These are phyloP conservation scores for Leccinum fallax DNA, from an alignment of 1,284 basidiomycete genomes.

Conservation along the genomic window DNA sequence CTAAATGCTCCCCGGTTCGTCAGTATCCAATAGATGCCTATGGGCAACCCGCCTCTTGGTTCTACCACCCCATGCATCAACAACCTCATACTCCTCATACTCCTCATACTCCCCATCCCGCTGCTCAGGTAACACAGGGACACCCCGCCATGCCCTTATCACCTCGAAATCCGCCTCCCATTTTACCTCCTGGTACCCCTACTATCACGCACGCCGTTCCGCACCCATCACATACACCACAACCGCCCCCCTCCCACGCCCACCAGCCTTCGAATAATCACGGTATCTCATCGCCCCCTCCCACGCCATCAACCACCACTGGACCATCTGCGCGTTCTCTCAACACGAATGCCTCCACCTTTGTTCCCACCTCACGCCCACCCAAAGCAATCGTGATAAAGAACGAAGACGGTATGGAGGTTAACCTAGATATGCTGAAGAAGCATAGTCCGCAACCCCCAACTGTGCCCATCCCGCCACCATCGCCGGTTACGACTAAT, in stretches of 20 bases:
- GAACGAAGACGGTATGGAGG: slow-evolving; percentile 56
- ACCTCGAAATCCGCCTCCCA: slow-evolving; percentile 59
- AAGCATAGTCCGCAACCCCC: slow-evolving; percentile 47
- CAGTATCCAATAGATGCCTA: slow-evolving; percentile 30
- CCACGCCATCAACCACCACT: slow-evolving; percentile 59
- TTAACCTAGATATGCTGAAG: slow-evolving; percentile 56
- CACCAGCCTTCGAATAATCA: slow-evolving; percentile 52
- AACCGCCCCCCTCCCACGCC: slow-evolving; percentile 51
- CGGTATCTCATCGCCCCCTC: slow-evolving; percentile 63
- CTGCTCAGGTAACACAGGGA: slow-evolving; percentile 35
- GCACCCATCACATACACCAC: slow-evolving; percentile 49
- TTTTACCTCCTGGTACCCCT: slow-evolving; percentile 62
- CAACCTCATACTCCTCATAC: slow-evolving; percentile 40
- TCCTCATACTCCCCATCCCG: slow-evolving; percentile 30
- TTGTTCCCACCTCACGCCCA: slow-evolving; percentile 52
- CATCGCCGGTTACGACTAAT: slow-evolving; percentile 40
- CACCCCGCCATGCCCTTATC: slow-evolving; percentile 57
- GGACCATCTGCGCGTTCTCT: slow-evolving; percentile 46
- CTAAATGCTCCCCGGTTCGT: slow-evolving; percentile 20
- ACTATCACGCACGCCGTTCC: slow-evolving; percentile 58
- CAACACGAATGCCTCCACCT: slow-evolving; percentile 62
- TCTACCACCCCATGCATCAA: slow-evolving; percentile 42
- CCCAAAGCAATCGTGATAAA: slow-evolving; percentile 42
- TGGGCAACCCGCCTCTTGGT: slow-evolving; percentile 31
- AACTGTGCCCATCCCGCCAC: slow-evolving; percentile 46